Percentiles rank a stretch among this genome's conserved stretches.
Conservation (phyloP, 2,329 filamentous ascomycete species). For the Colletotrichum australisinense region DNA sequence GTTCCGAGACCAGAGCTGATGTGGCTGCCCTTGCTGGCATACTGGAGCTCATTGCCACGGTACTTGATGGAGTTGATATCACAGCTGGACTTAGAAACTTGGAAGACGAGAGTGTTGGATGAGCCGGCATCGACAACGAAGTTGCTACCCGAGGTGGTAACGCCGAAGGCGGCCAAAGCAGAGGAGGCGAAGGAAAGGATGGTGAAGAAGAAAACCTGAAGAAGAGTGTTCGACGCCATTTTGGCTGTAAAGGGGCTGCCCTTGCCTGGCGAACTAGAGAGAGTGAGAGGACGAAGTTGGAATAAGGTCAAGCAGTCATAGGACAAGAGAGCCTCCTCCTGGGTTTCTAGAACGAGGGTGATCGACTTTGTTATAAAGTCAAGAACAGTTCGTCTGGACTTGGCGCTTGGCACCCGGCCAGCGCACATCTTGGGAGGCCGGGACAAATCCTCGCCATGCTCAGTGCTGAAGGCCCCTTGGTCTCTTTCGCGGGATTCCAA, state of each 20-base stretch:
- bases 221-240: slow-evolving; percentile 28
- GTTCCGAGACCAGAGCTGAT: slow-evolving; percentile 70
- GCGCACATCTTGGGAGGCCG: neutral
- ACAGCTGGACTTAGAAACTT: slow-evolving; percentile 64
- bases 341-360: neutral
- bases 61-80: slow-evolving; percentile 74
- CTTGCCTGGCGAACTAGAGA: slow-evolving; percentile 14
- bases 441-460: neutral
- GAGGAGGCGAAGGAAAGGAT: slow-evolving; percentile 42
- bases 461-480: neutral
- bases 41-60: slow-evolving; percentile 69
- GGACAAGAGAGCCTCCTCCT: neutral
- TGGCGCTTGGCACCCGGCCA: slow-evolving; percentile 2
- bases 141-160: slow-evolving; percentile 51
- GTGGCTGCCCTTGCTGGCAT: slow-evolving; percentile 62
- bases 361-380: slow-evolving; percentile 15
- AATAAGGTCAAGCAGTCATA: slow-evolving; percentile 8
- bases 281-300: neutral
- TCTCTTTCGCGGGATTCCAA: slow-evolving; percentile 10
- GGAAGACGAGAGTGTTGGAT: slow-evolving; percentile 60
- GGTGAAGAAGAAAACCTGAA: slow-evolving; percentile 38
- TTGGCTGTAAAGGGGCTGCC: slow-evolving; percentile 5
- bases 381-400: neutral
- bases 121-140: slow-evolving; percentile 61
- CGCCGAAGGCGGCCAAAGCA: slow-evolving; percentile 54